phyloP scores from a whole-genome alignment of 2,329 filamentous ascomycete genomes.

The Pezicula radicicola region DNA sequence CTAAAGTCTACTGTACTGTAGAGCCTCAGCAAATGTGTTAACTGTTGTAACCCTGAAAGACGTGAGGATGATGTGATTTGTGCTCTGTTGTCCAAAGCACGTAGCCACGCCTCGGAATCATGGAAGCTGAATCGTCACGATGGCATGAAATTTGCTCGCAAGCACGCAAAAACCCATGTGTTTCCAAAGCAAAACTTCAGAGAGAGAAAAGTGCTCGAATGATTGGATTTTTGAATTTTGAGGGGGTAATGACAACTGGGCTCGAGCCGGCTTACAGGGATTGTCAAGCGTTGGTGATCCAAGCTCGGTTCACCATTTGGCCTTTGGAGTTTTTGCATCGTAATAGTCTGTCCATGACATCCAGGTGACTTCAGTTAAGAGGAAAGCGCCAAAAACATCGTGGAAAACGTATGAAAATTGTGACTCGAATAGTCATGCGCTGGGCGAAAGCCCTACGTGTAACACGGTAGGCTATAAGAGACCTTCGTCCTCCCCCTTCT shows the following conservation, averaged over 20 bases:
- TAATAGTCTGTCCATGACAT: not conserved
- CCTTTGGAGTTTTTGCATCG: not conserved
- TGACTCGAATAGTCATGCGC: no score
- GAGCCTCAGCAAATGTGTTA: no score
- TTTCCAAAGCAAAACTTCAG: not conserved
- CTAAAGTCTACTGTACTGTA: no score
- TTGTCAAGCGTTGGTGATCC: no score
- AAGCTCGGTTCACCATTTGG: no score
- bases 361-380: not conserved
- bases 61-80: not conserved
- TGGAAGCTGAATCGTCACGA: not conserved
- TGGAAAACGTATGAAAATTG: not conserved
- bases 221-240: no score
- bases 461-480: slow-evolving; percentile 18
- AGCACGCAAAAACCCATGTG: not conserved
- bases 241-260: no score
- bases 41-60: not conserved
- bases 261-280: no score
- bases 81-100: not conserved
- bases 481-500: slow-evolving; percentile 1
- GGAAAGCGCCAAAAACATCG: not conserved
- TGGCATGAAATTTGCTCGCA: not conserved
- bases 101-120: not conserved
- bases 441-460: no score
- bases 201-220: not conserved